Conservation (phyloP, 192 early-diverging fungal genomes). For the Backusella mclennaniae region DNA sequence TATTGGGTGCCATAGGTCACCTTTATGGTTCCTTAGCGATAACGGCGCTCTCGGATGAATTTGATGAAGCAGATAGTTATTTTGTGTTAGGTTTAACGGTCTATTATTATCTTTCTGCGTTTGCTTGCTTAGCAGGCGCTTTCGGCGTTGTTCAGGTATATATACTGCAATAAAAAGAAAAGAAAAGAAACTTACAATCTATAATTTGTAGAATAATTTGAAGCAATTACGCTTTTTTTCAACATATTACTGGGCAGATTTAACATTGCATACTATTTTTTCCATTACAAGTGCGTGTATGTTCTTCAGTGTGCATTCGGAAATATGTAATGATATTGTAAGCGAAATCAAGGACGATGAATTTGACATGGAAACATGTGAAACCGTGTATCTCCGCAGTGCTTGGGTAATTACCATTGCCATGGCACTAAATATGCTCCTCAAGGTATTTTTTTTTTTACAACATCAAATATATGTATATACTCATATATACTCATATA, state of each 20-base stretch:
- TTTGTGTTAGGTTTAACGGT: slow-evolving; percentile 17
- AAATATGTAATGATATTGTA: slow-evolving; percentile 25
- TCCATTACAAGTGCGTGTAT: slow-evolving; percentile 21
- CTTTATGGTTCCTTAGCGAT: slow-evolving; percentile 22
- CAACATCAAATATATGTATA: not conserved
- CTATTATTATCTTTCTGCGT: slow-evolving; percentile 26
- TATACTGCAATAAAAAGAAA: not conserved
- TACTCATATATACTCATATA: not conserved
- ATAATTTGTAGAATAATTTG: slow-evolving; percentile 20
- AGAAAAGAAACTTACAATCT: not conserved
- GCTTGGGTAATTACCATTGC: slow-evolving; percentile 20
- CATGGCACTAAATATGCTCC: slow-evolving; percentile 27
- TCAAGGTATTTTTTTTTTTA: slow-evolving; percentile 10
- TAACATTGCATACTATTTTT: slow-evolving; percentile 23
- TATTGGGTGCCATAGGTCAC: slow-evolving; percentile 25
- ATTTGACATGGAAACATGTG: slow-evolving; percentile 29
- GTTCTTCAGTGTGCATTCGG: slow-evolving; percentile 20
- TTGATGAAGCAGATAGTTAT: slow-evolving; percentile 14
- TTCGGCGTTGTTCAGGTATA: slow-evolving; percentile 28
- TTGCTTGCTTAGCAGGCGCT: slow-evolving; percentile 28
- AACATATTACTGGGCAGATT: slow-evolving; percentile 29
- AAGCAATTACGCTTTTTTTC: slow-evolving; percentile 23
- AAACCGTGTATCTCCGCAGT: slow-evolving; percentile 24
- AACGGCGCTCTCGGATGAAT: slow-evolving; percentile 16
- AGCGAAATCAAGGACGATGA: slow-evolving; percentile 14